Base-by-base conservation (phyloP, 805 yeast genomes). In the Kodamaea kaohsiungensis region DNA sequence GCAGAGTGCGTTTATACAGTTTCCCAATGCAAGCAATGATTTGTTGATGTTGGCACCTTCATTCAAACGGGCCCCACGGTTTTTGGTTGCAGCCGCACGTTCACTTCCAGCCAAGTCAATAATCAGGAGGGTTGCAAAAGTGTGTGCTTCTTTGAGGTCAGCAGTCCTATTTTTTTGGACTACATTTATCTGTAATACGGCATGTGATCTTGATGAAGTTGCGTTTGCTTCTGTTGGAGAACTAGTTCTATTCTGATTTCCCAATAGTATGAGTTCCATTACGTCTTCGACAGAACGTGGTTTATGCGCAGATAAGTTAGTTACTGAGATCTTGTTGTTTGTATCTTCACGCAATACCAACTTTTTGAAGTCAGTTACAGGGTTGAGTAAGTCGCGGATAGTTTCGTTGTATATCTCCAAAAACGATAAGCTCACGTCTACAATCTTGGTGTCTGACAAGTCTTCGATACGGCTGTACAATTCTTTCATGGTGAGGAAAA, bases 41-140 rank as follows among this genome's bases (percentile, higher is more conserved):
- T 86, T 84, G 72, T 93, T 93, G 65, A 93, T 93, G 67, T 90
- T 90, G 12, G 98, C 98, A 25, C 98, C 98, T 68, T 93, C 98
- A 53, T 83, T 82, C 12, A 93, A 76, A 48, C 97, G 73, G 30
- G 79, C 82, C 0, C 98, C 98, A 46, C 91, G 71, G 67, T 93
- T 93, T 59, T 82, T 84, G 0, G 98, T 91, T 0, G 95, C 88
- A 0, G 95, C 85, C 0, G 98, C 98, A 43, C 98, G 76, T 71
- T 93, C 98, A 69, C 96, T 88, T 3, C 98, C 98, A 0, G 98
- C 98, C 46, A 93, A 72, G 68, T 93, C 98, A 48, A 93, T 92
- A 25, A 93, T 87, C 0, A 95, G 87, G 30, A 92, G 72, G 0
- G 96, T 89, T 0, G 96, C 91, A 70, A 81, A 85, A 0, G 86